Conservation (phyloP, 805 yeast genomes). For the Sugiyamaella lignohabitans region DNA sequence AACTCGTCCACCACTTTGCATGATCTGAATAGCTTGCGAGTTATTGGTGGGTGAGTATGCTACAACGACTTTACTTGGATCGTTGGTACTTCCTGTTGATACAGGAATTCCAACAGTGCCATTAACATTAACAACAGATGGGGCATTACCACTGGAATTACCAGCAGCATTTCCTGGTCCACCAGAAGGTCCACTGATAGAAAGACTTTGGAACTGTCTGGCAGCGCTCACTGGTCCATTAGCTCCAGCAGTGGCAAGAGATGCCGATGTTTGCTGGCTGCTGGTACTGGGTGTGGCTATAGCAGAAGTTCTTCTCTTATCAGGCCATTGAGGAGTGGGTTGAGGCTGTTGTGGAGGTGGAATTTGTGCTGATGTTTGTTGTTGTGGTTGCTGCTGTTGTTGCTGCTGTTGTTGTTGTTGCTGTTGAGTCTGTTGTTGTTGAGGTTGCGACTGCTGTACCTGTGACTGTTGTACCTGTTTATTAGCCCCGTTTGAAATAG, state of each 20-base stretch:
- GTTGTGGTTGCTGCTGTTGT: neutral
- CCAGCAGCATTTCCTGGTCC: neutral
- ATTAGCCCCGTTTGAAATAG: neutral
- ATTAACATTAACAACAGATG: neutral
- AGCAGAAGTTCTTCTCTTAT: too few species aligned
- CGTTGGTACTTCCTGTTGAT: conserved; percentile 1
- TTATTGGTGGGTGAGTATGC: conserved; percentile 29
- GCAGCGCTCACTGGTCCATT: neutral
- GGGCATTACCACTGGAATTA: neutral
- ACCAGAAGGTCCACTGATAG: conserved; percentile 2
- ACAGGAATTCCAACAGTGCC: neutral
- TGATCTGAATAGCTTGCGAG: conserved; percentile 30
- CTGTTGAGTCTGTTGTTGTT: conserved; percentile 7
- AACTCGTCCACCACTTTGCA: conserved; percentile 36
- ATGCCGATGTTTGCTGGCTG: too few species aligned
- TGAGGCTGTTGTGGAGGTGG: conserved; percentile 1
- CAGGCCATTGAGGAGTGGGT: neutral
- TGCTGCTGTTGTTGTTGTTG: conserved; percentile 8
- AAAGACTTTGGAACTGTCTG: conserved; percentile 3
- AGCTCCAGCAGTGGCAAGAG: conserved; percentile 1
- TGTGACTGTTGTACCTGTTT: conserved; percentile 6
- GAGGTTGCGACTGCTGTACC: conserved; percentile 1
- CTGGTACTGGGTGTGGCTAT: too few species aligned
- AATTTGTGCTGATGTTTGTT: neutral
- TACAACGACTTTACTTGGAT: conserved; percentile 25